Evolutionary conservation across 1,139 yeast species (phyloP).

Genomic region (Yarrowia galli): DNA sequence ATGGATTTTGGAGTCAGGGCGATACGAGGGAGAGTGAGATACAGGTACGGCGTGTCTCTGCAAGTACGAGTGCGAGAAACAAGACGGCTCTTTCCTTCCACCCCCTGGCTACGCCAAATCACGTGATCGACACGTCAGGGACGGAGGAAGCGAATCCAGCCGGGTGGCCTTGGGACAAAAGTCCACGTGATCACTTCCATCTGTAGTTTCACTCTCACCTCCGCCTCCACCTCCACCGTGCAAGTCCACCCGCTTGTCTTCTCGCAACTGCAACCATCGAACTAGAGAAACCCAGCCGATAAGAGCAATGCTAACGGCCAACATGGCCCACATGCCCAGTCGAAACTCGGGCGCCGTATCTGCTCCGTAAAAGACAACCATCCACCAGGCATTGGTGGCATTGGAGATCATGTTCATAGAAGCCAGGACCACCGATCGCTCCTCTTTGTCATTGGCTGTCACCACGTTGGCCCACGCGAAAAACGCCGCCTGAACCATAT

Average conservation of each 20-base stretch:
- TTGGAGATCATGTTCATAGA: slow-evolving; percentile 55
- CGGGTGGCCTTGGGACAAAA: not conserved
- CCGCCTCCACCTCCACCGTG: not conserved
- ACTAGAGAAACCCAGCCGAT: slow-evolving; percentile 25
- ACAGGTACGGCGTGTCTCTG: too few species aligned
- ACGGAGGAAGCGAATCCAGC: not conserved
- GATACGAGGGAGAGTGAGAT: too few species aligned
- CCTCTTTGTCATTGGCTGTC: slow-evolving; percentile 53
- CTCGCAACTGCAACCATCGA: slow-evolving; percentile 28
- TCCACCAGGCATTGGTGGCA: slow-evolving; percentile 55
- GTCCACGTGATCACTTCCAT: not conserved
- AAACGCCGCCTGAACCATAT: slow-evolving; percentile 41
- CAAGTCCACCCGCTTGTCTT: not conserved
- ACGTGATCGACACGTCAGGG: not conserved
- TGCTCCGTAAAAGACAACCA: slow-evolving; percentile 55
- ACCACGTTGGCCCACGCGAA: slow-evolving; percentile 50
- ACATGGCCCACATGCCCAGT: slow-evolving; percentile 45
- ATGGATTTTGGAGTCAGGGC: too few species aligned
- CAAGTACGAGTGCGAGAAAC: too few species aligned
- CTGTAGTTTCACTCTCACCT: not conserved
- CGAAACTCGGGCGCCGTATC: slow-evolving; percentile 52
- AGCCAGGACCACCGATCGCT: slow-evolving; percentile 54
- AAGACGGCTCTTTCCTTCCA: too few species aligned
- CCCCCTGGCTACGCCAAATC: not conserved
- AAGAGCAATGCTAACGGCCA: slow-evolving; percentile 35